phyloP scores from a whole-genome alignment of 2,329 filamentous ascomycete genomes.

The Neonectria punicea region DNA sequence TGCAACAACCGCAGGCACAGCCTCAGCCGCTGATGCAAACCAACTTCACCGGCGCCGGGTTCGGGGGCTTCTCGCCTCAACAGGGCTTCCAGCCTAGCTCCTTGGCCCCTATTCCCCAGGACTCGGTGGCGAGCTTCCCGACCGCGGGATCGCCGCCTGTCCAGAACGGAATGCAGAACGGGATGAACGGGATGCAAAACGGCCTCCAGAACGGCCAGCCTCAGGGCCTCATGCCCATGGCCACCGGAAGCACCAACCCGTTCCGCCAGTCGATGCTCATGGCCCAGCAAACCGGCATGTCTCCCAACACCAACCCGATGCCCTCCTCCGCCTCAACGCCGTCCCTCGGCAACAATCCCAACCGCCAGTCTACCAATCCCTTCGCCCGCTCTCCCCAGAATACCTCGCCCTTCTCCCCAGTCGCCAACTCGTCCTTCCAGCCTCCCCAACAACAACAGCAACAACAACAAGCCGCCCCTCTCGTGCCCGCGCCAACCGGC shows the following conservation, averaged over 20 bases:
- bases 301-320: slow-evolving; percentile 39
- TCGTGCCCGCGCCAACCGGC: slow-evolving; percentile 63
- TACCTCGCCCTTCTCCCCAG: slow-evolving; percentile 48
- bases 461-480: slow-evolving; percentile 46
- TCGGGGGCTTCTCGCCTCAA: slow-evolving; percentile 83
- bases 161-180: slow-evolving; percentile 1
- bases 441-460: slow-evolving; percentile 41
- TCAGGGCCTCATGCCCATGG: slow-evolving; percentile 41
- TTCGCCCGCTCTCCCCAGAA: slow-evolving; percentile 76
- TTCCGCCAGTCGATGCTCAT: slow-evolving; percentile 92
- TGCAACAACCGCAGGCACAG: slow-evolving; percentile 51
- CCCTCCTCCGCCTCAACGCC: slow-evolving; percentile 55
- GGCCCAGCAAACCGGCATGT: slow-evolving; percentile 63
- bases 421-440: slow-evolving; percentile 56
- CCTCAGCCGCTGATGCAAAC: slow-evolving; percentile 57
- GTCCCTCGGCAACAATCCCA: slow-evolving; percentile 45
- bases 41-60: slow-evolving; percentile 76
- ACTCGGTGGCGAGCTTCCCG: slow-evolving; percentile 54
- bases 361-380: slow-evolving; percentile 82
- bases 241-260: slow-evolving; percentile 77
- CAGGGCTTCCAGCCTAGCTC: slow-evolving; percentile 63
- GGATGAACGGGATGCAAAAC: background rate
- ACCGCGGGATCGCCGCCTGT: slow-evolving; percentile 40
- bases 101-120: slow-evolving; percentile 68
- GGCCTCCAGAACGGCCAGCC: slow-evolving; percentile 33